Base-by-base conservation (phyloP, 495 filamentous ascomycete species). In the Penicillium cosmopolitanum region DNA sequence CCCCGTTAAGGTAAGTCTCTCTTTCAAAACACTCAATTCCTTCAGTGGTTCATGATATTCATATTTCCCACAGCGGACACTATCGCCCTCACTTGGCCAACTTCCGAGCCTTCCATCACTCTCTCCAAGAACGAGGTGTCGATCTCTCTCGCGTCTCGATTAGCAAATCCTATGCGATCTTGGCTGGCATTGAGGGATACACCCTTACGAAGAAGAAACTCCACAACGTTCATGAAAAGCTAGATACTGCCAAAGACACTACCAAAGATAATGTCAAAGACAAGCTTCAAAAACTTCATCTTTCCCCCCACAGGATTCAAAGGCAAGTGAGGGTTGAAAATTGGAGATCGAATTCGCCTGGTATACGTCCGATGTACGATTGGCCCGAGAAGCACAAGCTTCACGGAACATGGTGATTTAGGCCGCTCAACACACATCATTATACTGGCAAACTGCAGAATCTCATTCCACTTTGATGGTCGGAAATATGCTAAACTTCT, bases 111-210 rank as follows among this genome's bases (percentile, higher is more conserved):
- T 96, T 97, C 57, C 80, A 96, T 2, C 82, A 85, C 47, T 81
- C 82, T 3, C 78, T 97, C 1, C 85, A 86, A 54, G 84, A 89
- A 4, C 82, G 81, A 35, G 90, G 89, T 1, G 93, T 89, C 0
- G 92, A 97, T 65, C 88, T 96, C 85, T 84, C 83, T 0, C 82
- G 82, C 23, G 85, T 95, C 9, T 88, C 83, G 2, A 89, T 96
- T 31, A 90, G 86, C 31, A 88, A 90, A 61, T 88, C 86, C 5
- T 97, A 96, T 65, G 88, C 90, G 0, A 85, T 95, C 1, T 77
- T 96, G 0, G 83, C 92, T 1, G 93, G 93, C 0, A 82, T 97
- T 10, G 91, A 96, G 73, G 84, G 85, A 16, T 97, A 95, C 60
- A 73, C 85, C 38, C 77, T 79, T 28, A 79, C 84, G 1, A 84